Percentiles rank a stretch among this genome's conserved stretches.
Evolutionary conservation across 75 land plant species (phyloP).

Genomic region (Chamaecyparis obtusa): DNA sequence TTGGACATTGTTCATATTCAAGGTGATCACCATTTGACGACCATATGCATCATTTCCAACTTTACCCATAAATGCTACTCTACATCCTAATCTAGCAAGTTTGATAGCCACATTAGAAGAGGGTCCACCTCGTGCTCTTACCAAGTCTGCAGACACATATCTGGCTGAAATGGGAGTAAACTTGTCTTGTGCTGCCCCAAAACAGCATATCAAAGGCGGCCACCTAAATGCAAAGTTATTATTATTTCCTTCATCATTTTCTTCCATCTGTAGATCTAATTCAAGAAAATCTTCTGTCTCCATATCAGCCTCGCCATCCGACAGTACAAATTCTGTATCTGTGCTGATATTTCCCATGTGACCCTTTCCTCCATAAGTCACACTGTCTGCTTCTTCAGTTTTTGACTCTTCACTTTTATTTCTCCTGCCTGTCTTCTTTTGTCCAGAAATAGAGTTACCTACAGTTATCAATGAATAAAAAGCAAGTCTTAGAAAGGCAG

Average conservation of each 20-base stretch:
- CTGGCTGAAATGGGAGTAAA: conserved; percentile 81
- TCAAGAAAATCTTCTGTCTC: conserved; percentile 3
- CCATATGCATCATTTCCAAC: conserved; percentile 84
- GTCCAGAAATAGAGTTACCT: not conserved
- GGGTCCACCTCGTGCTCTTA: conserved; percentile 74
- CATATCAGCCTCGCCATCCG: conserved; percentile 15
- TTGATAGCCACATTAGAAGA: conserved; percentile 78
- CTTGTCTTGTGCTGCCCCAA: conserved; percentile 83
- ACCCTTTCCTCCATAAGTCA: not conserved
- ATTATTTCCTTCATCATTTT: conserved; percentile 38
- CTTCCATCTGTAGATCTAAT: conserved; percentile 16
- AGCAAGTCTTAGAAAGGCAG: not conserved
- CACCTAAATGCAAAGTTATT: conserved; percentile 57
- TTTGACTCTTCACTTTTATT: conserved; percentile 9
- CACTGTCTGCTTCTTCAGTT: not conserved
- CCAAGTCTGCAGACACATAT: conserved; percentile 75
- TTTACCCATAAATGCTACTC: conserved; percentile 88
- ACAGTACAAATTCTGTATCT: conserved; percentile 22
- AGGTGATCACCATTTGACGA: conserved; percentile 45
- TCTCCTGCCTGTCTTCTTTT: conserved; percentile 12
- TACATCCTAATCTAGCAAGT: conserved; percentile 71
- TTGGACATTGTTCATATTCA: conserved; percentile 73
- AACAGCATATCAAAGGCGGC: conserved; percentile 97
- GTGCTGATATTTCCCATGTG: conserved; percentile 21
- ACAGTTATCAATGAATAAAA: not conserved